Percentiles rank a stretch among this genome's conserved stretches.
Evolutionary conservation across 495 filamentous ascomycete species (phyloP).

Genomic region (Penicillium desertorum): DNA sequence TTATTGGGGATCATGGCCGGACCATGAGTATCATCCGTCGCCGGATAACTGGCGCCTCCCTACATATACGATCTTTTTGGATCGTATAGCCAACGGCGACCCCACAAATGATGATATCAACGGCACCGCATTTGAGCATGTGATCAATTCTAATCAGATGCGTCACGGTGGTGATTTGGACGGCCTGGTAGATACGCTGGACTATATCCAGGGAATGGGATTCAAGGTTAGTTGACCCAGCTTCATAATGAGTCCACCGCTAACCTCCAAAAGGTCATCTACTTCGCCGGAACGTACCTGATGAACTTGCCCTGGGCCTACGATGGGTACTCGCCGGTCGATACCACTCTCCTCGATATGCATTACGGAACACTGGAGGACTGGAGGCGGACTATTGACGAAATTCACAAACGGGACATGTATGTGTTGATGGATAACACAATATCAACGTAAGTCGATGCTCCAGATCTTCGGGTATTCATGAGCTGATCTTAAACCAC

Average conservation of each 20-base stretch:
- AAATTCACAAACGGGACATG: constrained; percentile 40
- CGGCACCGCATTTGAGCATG: constrained; percentile 31
- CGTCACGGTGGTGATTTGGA: constrained; percentile 41
- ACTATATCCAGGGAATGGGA: constrained; percentile 44
- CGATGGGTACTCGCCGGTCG: constrained; percentile 41
- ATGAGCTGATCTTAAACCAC: not conserved
- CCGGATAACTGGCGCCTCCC: constrained; percentile 47
- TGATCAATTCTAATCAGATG: constrained; percentile 39
- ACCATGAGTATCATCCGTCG: constrained; percentile 41
- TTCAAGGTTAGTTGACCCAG: constrained; percentile 24
- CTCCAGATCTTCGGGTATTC: not conserved
- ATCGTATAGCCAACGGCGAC: constrained; percentile 44
- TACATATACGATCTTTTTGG: constrained; percentile 42
- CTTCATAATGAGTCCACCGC: not conserved
- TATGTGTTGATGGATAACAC: constrained; percentile 45
- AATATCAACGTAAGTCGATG: constrained; percentile 35
- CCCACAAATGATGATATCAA: constrained; percentile 23
- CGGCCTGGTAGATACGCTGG: constrained; percentile 37
- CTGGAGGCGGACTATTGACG: constrained; percentile 34
- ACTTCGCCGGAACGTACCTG: constrained; percentile 40
- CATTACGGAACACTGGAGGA: constrained; percentile 40
- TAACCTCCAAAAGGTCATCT: constrained; percentile 27
- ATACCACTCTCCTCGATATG: constrained; percentile 41
- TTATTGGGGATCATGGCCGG: constrained; percentile 43
- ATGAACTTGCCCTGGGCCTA: constrained; percentile 46